These are phyloP conservation scores for Phytophthora multivora DNA, from an alignment of 352 stramenopile species.

Conservation along the genomic window DNA sequence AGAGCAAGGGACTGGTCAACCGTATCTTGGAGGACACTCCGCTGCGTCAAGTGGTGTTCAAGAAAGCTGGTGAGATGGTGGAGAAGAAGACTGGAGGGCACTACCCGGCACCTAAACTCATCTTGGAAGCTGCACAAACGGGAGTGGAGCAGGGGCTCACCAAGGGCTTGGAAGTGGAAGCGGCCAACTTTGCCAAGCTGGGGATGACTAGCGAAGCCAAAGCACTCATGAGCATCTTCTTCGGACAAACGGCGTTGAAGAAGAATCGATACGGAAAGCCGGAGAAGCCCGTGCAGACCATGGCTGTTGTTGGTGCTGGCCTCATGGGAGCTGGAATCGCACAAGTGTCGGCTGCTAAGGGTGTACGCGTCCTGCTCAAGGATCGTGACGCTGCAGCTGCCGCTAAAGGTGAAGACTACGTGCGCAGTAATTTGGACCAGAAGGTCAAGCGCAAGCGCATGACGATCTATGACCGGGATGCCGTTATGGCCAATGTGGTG, in stretches of 20 bases:
- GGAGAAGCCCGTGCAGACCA: slow-evolving; percentile 87
- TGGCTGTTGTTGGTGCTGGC: slow-evolving; percentile 97
- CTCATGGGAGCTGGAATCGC: slow-evolving; percentile 99
- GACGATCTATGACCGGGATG: slow-evolving; percentile 90
- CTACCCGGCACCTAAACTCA: slow-evolving; percentile 96
- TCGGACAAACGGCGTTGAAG: slow-evolving; percentile 97
- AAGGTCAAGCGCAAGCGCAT: slow-evolving; percentile 96
- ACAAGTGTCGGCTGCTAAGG: slow-evolving; percentile 95
- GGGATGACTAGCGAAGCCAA: slow-evolving; percentile 95
- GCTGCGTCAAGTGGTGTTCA: slow-evolving; percentile 92
- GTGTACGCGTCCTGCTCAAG: slow-evolving; percentile 95
- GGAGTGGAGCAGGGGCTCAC: slow-evolving; percentile 82
- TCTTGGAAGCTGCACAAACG: slow-evolving; percentile 91
- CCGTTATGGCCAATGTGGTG: slow-evolving; percentile 91
- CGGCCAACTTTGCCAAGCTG: slow-evolving; percentile 96
- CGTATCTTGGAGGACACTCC: slow-evolving; percentile 95
- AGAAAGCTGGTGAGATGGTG: slow-evolving; percentile 96
- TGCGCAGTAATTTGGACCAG: slow-evolving; percentile 94
- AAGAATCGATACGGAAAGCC: slow-evolving; percentile 96
- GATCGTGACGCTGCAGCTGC: slow-evolving; percentile 92
- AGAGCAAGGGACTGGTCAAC: slow-evolving; percentile 86
- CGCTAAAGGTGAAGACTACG: slow-evolving; percentile 90
- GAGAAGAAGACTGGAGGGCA: slow-evolving; percentile 97
- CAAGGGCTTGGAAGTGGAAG: slow-evolving; percentile 93
- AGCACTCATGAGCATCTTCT: slow-evolving; percentile 98